Evolutionary conservation across 1,284 basidiomycete species (phyloP).

Genomic region (Microbotryum silenes-acaulis): DNA sequence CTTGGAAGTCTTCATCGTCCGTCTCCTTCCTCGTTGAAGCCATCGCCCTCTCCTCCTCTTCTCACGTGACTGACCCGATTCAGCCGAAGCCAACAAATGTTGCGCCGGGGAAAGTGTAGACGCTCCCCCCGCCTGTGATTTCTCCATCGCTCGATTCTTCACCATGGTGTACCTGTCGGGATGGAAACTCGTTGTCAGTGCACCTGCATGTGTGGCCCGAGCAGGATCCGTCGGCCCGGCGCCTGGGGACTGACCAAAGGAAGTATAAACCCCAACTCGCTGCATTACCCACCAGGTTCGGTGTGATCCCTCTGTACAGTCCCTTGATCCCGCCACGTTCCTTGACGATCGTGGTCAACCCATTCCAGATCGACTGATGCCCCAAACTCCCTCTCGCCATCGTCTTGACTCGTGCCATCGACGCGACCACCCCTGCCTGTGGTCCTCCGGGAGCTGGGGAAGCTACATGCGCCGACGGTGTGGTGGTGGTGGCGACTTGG

Average conservation of each 20-base stretch:
- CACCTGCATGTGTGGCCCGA: too few relatives aligned
- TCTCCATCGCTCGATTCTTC: slow-evolving; percentile 55
- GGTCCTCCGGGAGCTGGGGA: too few relatives aligned
- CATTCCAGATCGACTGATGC: slow-evolving; percentile 55
- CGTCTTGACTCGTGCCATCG: background rate
- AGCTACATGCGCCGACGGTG: background rate
- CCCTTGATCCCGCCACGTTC: slow-evolving; percentile 43
- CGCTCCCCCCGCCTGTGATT: slow-evolving; percentile 42
- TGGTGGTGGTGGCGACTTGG: slow-evolving; percentile 68
- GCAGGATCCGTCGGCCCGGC: background rate
- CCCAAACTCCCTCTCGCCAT: background rate
- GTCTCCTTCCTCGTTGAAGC: too few relatives aligned
- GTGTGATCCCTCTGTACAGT: slow-evolving; percentile 61
- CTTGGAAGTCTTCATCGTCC: too few relatives aligned
- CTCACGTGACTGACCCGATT: slow-evolving; percentile 69
- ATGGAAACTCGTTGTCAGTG: background rate
- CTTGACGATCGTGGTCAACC: slow-evolving; percentile 64
- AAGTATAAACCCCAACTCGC: slow-evolving; percentile 97
- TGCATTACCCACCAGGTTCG: slow-evolving; percentile 94
- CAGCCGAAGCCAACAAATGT: slow-evolving; percentile 82
- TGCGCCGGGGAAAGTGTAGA: slow-evolving; percentile 60
- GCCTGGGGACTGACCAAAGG: slow-evolving; percentile 64
- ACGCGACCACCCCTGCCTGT: too few relatives aligned
- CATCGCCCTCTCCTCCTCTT: too few relatives aligned
- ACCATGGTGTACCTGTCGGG: slow-evolving; percentile 78